These are phyloP conservation scores for Maudiozyma turicensis DNA, from an alignment of 805 yeast genomes.

Conservation along the genomic window DNA sequence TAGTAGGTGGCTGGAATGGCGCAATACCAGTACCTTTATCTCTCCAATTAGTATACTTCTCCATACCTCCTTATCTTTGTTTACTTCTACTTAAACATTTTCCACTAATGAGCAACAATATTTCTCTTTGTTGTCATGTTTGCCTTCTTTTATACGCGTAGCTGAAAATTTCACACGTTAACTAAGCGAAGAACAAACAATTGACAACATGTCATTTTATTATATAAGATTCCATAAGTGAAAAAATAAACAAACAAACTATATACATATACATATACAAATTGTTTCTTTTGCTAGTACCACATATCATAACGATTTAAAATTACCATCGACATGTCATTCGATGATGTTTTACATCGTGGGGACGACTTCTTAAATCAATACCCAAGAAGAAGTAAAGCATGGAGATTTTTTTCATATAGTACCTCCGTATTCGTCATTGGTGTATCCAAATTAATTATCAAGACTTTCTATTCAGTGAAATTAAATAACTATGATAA, in stretches of 20 bases:
- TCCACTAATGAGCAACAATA: neutral
- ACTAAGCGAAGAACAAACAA: too few relatives aligned
- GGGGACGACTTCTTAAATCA: constrained; percentile 63
- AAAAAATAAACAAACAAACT: too few relatives aligned
- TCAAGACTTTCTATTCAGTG: constrained; percentile 57
- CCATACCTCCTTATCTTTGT: constrained; percentile 36
- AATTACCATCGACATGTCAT: constrained; percentile 41
- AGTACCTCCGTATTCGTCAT: constrained; percentile 61
- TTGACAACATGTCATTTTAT: too few relatives aligned
- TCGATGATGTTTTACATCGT: constrained; percentile 53
- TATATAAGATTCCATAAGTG: too few relatives aligned
- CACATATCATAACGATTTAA: too few relatives aligned
- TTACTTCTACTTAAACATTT: neutral
- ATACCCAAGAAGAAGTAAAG: constrained; percentile 46
- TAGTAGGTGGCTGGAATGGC: constrained; percentile 62
- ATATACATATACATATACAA: too few relatives aligned
- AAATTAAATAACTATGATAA: constrained; percentile 51
- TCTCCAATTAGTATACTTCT: constrained; percentile 73
- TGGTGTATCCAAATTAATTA: constrained; percentile 49
- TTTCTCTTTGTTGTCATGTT: neutral
- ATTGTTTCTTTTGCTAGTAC: too few relatives aligned
- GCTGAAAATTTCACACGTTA: neutral
- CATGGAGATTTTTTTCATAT: constrained; percentile 64
- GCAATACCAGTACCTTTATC: constrained; percentile 92
- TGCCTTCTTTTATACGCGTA: neutral